Base-by-base conservation (phyloP, 805 yeast species). In the Candida chauliodis region DNA sequence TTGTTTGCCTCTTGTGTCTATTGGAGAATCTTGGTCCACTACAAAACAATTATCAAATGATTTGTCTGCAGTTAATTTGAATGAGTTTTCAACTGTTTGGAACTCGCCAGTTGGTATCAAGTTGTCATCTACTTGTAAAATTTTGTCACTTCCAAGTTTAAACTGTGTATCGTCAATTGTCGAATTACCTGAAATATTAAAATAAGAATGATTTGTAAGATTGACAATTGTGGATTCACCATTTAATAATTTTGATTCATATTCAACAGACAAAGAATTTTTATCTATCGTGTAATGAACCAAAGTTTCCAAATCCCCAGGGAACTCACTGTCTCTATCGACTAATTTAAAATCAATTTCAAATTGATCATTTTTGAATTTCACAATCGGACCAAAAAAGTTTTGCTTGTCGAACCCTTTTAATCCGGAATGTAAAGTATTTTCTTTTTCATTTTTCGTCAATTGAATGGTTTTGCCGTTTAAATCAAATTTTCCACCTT, bases 131-230 rank as follows among this genome's bases (percentile, higher is more conserved):
- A 74, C 70, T 28, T 66, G 75, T 42, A 78, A 53, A 26, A 55
- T 55, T 32, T 63, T 51, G 43, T 64, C 62, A 19, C 77, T 55
- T 29, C 53, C 52, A 32, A 77, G 52, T 29, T 55, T 53, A 14
- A 67, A 46, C 5, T 42, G 36, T 8, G 65, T 54, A 11, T 64
- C 69, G 35, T 64, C 60, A 3, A 23, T 36, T 8, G 63, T 58
- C 4, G 43, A 38, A 14, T 50, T 47, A 14, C 49, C 51, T 37
- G 61, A 56, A 30, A 77, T 53, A 52, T 75, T 79, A 68, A 78
- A 81, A 58, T 78, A 79, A 3, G 79, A 58, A 51, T 81, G 88
- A 55, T 79, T 81, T 18, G 85, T 78, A 53, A 81, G 59, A 47
- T 75, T 74, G 29, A 79, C 65, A 19, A 72, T 59, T 4, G 87